Base-by-base conservation (phyloP, 257 asterid species). In the Nicotiana otophora region DNA sequence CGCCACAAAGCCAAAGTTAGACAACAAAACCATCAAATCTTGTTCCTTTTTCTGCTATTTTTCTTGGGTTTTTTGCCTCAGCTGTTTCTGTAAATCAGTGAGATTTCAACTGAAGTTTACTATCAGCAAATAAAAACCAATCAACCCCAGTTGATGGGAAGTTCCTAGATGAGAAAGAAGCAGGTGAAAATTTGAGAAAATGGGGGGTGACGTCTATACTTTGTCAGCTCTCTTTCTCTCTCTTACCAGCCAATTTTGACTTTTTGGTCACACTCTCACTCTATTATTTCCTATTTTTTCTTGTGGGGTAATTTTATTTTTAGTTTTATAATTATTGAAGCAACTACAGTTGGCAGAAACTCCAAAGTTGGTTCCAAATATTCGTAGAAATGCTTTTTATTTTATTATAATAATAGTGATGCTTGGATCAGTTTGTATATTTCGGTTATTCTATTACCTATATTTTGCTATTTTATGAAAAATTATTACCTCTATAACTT, bases 241-340 rank as follows among this genome's bases (percentile, higher is more conserved):
- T 46, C 79, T 72, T 72, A 72, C 79, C 79, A 72, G 12, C 79
- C 79, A 72, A 72, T 72, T 72, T 72, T 46, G 79, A 72, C 79
- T 23, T 72, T 46, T 48, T 46, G 12, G 61, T 72, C 79, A 72
- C 79, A 12, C 2, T 12, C 19, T 31, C 54, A 68, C 26, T 46
- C n/a, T 46, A 31, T 46, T 42, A n/a, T 20, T 72, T 69, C 26
- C 57, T 17, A 17, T 53, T 23, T 36, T 19, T 68, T 8, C 11
- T 9, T 42, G 12, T 42, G 51, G 51, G 51, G 51, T 57, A 15
- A 57, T 19, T 57, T 57, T 53, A 53, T 53, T 15, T 42, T 15
- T 53, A 53, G 5, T 14, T 53, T 14, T 14, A 9, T 42, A 42
- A 42, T 42, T 42, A 8, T 42, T 42, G 51, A 42, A 42, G 11